phyloP scores from a whole-genome alignment of 2,329 filamentous ascomycete genomes.

The Leptographium radiaticola region DNA sequence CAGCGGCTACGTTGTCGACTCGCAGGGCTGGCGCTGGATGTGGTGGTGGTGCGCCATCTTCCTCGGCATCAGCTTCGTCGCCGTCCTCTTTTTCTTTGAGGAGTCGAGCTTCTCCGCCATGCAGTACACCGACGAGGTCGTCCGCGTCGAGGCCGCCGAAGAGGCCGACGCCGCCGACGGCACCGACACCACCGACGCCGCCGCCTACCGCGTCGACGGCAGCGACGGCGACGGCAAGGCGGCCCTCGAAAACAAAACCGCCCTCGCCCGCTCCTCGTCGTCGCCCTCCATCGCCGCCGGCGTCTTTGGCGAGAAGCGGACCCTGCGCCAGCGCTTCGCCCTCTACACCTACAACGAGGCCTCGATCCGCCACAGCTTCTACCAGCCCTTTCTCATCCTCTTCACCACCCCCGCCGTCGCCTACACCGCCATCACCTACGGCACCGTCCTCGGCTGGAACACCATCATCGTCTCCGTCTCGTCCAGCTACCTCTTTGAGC shows the following conservation, averaged over 20 bases:
- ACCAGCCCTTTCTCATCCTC: conserved; percentile 5
- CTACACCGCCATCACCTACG: conserved; percentile 2
- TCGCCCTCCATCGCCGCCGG: neutral
- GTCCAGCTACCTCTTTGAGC: conserved; percentile 3
- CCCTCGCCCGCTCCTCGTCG: neutral
- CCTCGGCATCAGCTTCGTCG: neutral
- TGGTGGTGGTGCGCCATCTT: conserved; percentile 16
- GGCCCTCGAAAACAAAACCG: neutral
- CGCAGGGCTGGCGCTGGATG: conserved; percentile 36
- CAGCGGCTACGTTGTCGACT: conserved; percentile 34
- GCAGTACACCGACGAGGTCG: neutral
- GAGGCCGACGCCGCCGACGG: neutral
- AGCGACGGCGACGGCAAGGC: neutral
- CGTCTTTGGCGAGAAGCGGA: neutral
- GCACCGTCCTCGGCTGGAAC: neutral
- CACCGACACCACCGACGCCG: too few species aligned
- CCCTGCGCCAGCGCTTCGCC: neutral
- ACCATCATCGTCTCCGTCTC: neutral
- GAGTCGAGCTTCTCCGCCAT: conserved; percentile 2
- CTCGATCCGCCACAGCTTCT: neutral
- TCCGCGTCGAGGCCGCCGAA: too few species aligned
- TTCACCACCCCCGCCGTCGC: neutral
- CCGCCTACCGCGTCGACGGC: too few species aligned
- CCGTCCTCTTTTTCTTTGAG: conserved; percentile 2
- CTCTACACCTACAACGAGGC: neutral